Evolutionary conservation across 192 early-diverging fungal species (phyloP).

Genomic region (Gaertneriomyces semiglobifer): DNA sequence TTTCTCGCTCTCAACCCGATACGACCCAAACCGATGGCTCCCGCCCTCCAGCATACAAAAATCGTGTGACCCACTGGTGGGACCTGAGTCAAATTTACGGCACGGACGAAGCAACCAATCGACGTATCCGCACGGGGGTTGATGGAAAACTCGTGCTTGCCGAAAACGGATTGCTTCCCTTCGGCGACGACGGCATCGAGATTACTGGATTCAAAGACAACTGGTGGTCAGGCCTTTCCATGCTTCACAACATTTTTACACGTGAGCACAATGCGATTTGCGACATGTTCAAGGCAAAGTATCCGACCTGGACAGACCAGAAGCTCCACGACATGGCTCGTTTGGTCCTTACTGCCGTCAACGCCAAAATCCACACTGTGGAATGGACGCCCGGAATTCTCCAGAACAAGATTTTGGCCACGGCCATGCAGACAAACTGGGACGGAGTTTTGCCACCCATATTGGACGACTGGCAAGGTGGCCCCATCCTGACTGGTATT

Average conservation of each 20-base stretch:
- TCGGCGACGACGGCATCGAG: constrained; percentile 23
- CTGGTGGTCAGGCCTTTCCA: constrained; percentile 33
- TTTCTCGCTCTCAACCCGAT: constrained; percentile 16
- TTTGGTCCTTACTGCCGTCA: constrained; percentile 28
- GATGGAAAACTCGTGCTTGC: constrained; percentile 27
- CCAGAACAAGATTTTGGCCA: constrained; percentile 23
- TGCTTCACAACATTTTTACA: constrained; percentile 32
- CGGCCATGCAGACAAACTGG: constrained; percentile 34
- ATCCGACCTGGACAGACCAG: constrained; percentile 36
- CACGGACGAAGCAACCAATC: neutral
- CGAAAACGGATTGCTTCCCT: constrained; percentile 10
- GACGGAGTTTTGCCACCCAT: constrained; percentile 12
- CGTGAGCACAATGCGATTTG: constrained; percentile 37
- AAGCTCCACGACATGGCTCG: constrained; percentile 32
- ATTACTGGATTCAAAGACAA: constrained; percentile 31
- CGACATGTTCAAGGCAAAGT: constrained; percentile 25
- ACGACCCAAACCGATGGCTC: constrained; percentile 14
- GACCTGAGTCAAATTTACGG: constrained; percentile 36
- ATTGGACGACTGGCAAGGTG: constrained; percentile 10
- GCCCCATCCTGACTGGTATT: constrained; percentile 20
- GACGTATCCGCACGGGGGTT: constrained; percentile 18
- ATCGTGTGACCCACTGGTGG: constrained; percentile 34
- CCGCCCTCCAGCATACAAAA: constrained; percentile 10
- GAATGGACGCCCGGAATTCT: constrained; percentile 40
- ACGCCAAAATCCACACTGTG: constrained; percentile 38